These are phyloP conservation scores for Volutella citrinella DNA, from an alignment of 2,329 filamentous ascomycete species.

Conservation along the genomic window DNA sequence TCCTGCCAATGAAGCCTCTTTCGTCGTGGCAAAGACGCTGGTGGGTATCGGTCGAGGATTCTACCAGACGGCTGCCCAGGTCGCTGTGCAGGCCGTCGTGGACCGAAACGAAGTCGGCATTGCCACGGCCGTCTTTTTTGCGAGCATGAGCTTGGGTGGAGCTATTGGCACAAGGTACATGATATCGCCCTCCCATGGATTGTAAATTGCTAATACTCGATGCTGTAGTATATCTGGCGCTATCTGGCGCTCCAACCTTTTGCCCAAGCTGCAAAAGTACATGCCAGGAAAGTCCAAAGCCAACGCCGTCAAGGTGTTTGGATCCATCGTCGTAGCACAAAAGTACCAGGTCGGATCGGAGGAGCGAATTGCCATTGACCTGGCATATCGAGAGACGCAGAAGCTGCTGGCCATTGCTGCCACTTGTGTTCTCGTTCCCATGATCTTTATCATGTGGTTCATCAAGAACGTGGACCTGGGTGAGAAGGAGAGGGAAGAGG, in stretches of 20 bases:
- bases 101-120: slow-evolving; percentile 30
- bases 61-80: no score
- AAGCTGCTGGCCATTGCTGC: slow-evolving; percentile 17
- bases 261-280: slow-evolving; percentile 16
- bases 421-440: slow-evolving; percentile 9
- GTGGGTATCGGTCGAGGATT: slow-evolving; percentile 29
- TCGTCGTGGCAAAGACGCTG: slow-evolving; percentile 24
- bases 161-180: slow-evolving; percentile 27
- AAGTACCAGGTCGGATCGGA: slow-evolving; percentile 5
- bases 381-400: slow-evolving; percentile 15
- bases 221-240: slow-evolving; percentile 30
- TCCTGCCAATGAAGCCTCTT: slow-evolving; percentile 24
- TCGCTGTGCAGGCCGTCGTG: slow-evolving; percentile 30
- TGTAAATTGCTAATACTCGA: no score
- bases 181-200: no score
- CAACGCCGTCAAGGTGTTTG: slow-evolving; percentile 18
- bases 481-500: no score
- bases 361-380: slow-evolving; percentile 14
- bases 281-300: slow-evolving; percentile 14
- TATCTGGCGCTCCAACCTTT: slow-evolving; percentile 28
- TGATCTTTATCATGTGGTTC: slow-evolving; percentile 16
- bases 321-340: slow-evolving; percentile 22
- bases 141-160: slow-evolving; percentile 25
- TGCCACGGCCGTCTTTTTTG: slow-evolving; percentile 31
- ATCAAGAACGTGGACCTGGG: slow-evolving; percentile 14